Evolutionary conservation across 371 early-diverging fungal species (phyloP), one percentile per base, ranked within the genome.

Genomic region (Apophysomyces ossiformis): DNA sequence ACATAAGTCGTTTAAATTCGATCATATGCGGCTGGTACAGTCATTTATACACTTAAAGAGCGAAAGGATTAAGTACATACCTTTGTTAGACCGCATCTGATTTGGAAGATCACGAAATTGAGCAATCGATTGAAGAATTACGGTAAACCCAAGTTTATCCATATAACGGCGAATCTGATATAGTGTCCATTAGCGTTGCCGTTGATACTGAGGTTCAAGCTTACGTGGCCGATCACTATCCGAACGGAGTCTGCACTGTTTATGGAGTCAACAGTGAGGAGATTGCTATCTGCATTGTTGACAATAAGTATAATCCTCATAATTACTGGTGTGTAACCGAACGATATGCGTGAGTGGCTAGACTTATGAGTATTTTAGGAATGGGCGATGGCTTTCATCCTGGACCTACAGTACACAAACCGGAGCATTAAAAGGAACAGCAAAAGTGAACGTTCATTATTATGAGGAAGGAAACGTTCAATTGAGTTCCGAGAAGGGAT

Each of bases 391-490:
- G 96, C 85, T 92, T 37, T 89, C 96, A 7, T 72, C 84, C 26
- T 98, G 96, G 95, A 84, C 81, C 4, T 81, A 86, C 57, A 73
- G 87, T 67, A 77, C 85, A 44, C 75, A 81, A 37, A 71, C 87
- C 0, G 83, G 81, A 37, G 82, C 85, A 43, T 70, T 96, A 13
- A 89, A 81, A 64, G 97, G 97, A 3, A 67, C 66, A 11, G 69
- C 93, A 44, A 87, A 88, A 70, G 87, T 91, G 32, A 84, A 89
- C 57, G 95, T 98, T 16, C 99, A 99, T 70, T 99, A 99, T 77
- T 99, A 94, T 75, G 99, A 99, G 82, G 97, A 99, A 67, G 99
- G 99, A 35, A 99, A 99, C 68, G 97, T 99, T 46, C 99, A 99
- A 76, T 74, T 96, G 64, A 90, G 93, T 64, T 84, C 93, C 15